Evolutionary conservation across 1,139 yeast genomes (phyloP), one percentile per base, ranked within the genome.

Genomic region (Entelexis sorbosivorans): DNA sequence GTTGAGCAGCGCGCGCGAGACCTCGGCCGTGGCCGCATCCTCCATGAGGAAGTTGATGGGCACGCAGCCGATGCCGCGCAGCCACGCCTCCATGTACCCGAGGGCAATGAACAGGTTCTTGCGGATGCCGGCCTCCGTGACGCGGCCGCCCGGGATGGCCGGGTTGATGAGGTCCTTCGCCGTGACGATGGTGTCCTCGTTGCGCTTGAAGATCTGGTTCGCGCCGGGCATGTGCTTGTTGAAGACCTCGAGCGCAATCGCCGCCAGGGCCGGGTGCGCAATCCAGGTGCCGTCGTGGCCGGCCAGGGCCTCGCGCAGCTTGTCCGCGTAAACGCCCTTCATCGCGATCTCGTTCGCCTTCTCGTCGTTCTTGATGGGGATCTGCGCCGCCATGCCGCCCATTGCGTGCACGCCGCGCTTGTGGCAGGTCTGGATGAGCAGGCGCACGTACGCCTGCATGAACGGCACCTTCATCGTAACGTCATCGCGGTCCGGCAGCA

Each of bases 21-120:
- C 91, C 68, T 83, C 93, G 51, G 91, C 91, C 53, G 91, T 83
- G 47, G 91, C 91, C 51, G 91, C 91, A 63, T 83, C 91, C 70
- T 83, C 93, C 93, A 83, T 83, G 69, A 82, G 73, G 67, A 76
- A 80, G 73, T 82, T 81, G 69, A 83, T 82, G 61, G 93, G 89
- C 55, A 83, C 88, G 71, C 88, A 81, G 24, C 91, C 91, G 59
- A 78, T 69, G 54, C 85, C 83, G 61, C 87, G 75, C 63, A 83
- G 76, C 91, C 91, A 83, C 40, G 89, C 89, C 71, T 81, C 91
- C 70, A 82, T 81, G 69, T 83, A 82, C 31, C 82, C 77, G 58
- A 83, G 74, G 52, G 91, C 91, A 69, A 82, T 81, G 64, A 74
- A 73, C 59, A 82, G 71, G 69, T 81, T 82, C 62, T 79, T 73